phyloP scores from a whole-genome alignment of 306 rosid genomes.

The Pterocarpus macrocarpus region DNA sequence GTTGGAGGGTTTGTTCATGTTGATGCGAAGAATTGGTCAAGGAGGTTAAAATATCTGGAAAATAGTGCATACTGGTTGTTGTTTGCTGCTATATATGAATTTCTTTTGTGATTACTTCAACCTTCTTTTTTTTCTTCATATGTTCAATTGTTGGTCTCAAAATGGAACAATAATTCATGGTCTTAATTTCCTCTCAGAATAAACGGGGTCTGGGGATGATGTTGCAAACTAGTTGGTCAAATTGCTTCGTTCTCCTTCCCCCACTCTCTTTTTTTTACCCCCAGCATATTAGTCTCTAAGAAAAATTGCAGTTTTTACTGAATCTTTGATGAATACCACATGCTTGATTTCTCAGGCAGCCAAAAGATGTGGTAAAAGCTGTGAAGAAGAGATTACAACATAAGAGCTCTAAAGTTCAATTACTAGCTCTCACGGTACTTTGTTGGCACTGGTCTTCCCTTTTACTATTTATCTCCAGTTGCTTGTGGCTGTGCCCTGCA shows the following conservation, averaged over 20 bases:
- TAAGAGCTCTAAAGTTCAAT: conserved; percentile 85
- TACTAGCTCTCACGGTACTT: conserved; percentile 86
- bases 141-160: conserved; percentile 31
- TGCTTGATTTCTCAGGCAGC: conserved; percentile 75
- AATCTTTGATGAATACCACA: conserved; percentile 41
- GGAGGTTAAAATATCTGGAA: conserved; percentile 14
- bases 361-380: conserved; percentile 96
- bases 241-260: neutral
- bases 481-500: conserved; percentile 23
- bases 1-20: conserved; percentile 15
- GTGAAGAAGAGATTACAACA: conserved; percentile 96
- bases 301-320: conserved; percentile 13
- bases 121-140: neutral
- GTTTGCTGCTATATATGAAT: neutral
- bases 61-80: conserved; percentile 16
- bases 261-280: neutral
- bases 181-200: neutral
- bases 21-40: conserved; percentile 19
- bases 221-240: conserved; percentile 25
- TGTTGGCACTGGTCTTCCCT: conserved; percentile 27
- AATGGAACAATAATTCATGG: neutral
- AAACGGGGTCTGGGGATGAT: conserved; percentile 29
- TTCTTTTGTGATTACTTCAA: neutral
- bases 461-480: conserved; percentile 23
- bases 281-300: conserved; percentile 18